Evolutionary conservation across 2,329 filamentous ascomycete species (phyloP), one percentile per base, ranked within the genome.

Genomic region (Fusarium palustre): DNA sequence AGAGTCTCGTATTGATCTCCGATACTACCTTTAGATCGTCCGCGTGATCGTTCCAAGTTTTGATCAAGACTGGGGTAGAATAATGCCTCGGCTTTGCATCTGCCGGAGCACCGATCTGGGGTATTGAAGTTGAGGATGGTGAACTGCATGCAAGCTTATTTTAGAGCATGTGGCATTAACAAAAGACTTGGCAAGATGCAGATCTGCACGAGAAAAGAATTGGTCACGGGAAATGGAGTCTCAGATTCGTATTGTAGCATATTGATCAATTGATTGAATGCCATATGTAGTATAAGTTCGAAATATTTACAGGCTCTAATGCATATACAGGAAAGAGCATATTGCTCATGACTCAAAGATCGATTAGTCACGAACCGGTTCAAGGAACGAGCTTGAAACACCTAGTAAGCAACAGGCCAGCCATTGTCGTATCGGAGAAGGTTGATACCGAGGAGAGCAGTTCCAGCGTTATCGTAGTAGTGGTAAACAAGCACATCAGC

Each of bases 401-500:
- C 2, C 39, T 71, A 78, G 46, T 76, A 78, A 9, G 76, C 66
- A 11, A 78, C 76, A 8, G 76, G 76, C 76, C 76, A 78, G 47
- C 64, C 72, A 4, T 53, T 64, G 1, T 78, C 76, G 46, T 76
- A 78, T 1, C 61, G 69, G 5, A 78, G 68, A 25, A 76, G 73
- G 63, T 78, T 78, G 31, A 78, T 77, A 30, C 76, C 76, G 36
- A 78, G 16, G 13, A 66, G 68, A 11, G 76, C 70, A 48, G 57
- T 55, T 13, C 74, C 74, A 10, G 59, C 63, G 30, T 72, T 56
- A 25, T 66, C 57, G 49, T 78, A 78, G 49, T 78, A 78, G 20
- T 78, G 76, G 54, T 78, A 78, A 3, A 76, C 74, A 10, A 78
- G 59, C 2, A 78, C 76, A 55, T 78, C 76, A 1, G 63, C 76